Percentiles rank a stretch among this genome's conserved stretches.
Conservation (phyloP, 1,284 basidiomycete genomes). For the Cryptococcus sp. region DNA sequence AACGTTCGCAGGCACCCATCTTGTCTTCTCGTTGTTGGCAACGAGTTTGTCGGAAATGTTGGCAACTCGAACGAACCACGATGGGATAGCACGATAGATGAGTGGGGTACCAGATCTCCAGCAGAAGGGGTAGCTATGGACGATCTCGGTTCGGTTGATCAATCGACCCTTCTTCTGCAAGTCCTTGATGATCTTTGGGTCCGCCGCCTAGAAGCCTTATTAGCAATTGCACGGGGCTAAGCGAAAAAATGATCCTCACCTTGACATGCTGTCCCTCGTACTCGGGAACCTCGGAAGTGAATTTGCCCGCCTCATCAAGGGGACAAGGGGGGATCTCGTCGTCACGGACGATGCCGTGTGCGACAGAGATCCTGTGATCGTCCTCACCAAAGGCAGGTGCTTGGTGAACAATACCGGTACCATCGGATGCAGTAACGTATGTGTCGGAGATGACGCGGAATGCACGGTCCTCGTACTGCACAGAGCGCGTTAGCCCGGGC, state of each 20-base stretch:
- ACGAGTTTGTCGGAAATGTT: constrained; percentile 83
- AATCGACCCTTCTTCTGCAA: constrained; percentile 86
- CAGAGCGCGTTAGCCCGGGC: too few species aligned
- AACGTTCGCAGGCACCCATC: constrained; percentile 92
- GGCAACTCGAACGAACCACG: constrained; percentile 93
- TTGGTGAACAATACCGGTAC: constrained; percentile 99
- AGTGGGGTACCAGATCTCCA: constrained; percentile 96
- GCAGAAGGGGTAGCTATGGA: constrained; percentile 95
- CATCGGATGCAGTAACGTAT: constrained; percentile 91
- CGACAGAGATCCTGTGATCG: constrained; percentile 90
- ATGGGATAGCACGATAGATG: constrained; percentile 94
- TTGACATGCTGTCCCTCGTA: constrained; percentile 92
- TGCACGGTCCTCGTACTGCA: constrained; percentile 83
- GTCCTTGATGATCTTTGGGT: constrained; percentile 90
- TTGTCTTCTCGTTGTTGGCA: constrained; percentile 83
- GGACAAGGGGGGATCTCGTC: constrained; percentile 97
- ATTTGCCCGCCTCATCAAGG: constrained; percentile 84
- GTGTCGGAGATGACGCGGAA: constrained; percentile 88
- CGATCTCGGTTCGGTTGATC: constrained; percentile 82
- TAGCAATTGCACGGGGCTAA: not conserved
- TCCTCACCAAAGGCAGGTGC: constrained; percentile 99
- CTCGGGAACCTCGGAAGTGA: constrained; percentile 86
- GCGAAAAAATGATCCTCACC: constrained; percentile 54
- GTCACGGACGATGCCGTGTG: constrained; percentile 73
- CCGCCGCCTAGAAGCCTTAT: constrained; percentile 68